A percentile compares a stretch with the other conserved stretches of the same genome.
These are phyloP conservation scores for Blastomyces gilchristii DNA, from an alignment of 2,329 filamentous ascomycete genomes.

Conservation along the genomic window DNA sequence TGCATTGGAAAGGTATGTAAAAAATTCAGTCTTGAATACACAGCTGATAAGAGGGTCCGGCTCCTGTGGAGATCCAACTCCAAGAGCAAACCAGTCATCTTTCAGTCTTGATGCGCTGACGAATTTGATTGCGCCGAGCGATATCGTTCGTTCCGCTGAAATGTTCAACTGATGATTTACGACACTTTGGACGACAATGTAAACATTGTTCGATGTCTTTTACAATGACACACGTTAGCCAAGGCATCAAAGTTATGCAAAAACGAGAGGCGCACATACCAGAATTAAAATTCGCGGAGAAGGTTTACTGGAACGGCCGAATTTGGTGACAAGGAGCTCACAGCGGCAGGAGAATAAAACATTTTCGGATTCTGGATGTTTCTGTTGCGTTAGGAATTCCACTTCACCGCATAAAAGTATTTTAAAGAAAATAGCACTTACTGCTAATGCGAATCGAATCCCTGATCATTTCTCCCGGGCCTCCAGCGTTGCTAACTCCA, in stretches of 20 bases:
- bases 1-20: conserved; percentile 74
- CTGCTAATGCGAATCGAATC: conserved; percentile 59
- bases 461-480: conserved; percentile 71
- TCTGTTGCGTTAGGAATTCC: conserved; percentile 2
- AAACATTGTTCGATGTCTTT: conserved; percentile 69
- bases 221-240: conserved; percentile 14
- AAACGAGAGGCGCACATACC: conserved; percentile 25
- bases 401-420: neutral
- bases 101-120: conserved; percentile 69
- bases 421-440: conserved; percentile 31
- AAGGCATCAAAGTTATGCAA: neutral
- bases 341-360: conserved; percentile 83
- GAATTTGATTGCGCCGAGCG: conserved; percentile 80
- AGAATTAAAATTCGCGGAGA: conserved; percentile 76
- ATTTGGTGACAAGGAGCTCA: conserved; percentile 84
- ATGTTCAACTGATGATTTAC: conserved; percentile 76
- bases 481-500: conserved; percentile 68
- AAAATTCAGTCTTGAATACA: conserved; percentile 92
- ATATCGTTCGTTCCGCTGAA: conserved; percentile 66
- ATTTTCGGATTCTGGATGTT: conserved; percentile 49
- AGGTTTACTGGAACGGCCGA: conserved; percentile 90
- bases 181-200: conserved; percentile 75
- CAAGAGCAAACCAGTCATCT: conserved; percentile 95
- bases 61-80: conserved; percentile 80
- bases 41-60: conserved; percentile 90